Base-by-base conservation (phyloP, 2,329 filamentous ascomycete genomes). In the Fusarium staphyleae region DNA sequence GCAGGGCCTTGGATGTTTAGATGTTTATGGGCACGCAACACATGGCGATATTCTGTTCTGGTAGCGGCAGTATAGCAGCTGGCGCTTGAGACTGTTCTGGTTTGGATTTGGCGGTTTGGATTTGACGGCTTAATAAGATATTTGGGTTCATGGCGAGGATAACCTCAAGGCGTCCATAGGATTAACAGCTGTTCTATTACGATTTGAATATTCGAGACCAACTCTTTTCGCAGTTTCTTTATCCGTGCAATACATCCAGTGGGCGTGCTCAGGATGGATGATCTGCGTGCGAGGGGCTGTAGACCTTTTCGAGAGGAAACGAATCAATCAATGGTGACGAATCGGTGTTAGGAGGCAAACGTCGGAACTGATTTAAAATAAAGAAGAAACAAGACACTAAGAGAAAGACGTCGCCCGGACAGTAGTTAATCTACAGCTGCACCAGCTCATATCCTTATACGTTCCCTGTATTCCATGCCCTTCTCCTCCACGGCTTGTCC, bases 341-440 rank as follows among this genome's bases (percentile, higher is more conserved):
- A 19, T 19, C 32, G 11, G 26, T 19, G 19, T 30, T 36, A 39
- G n/a, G 42, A 51, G 48, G 35, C 35, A 42, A 39, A 56, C 35
- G 45, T 53, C 57, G 39, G 47, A 63, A 47, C 66, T 29, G 40
- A 58, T 55, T 64, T 55, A 41, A 54, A 62, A 48, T 51, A 48
- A 55, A 42, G 34, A 45, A 63, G 36, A 57, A 64, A 52, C 58
- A 48, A 52, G 39, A 66, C 60, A 50, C 54, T 49, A 55, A 60
- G 36, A 62, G 68, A 63, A 61, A 60, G 40, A 55, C 55, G 52
- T 59, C 57, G 39, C 55, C 54, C 47, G 53, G 52, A 59, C 59
- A 67, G 54, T 68, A 62, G 28, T 32, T 45, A 48, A 55, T 69
- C 56, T 69, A 68, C 57, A 66, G 55, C 53, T 46, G 53, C 45